Conservation (phyloP, 305 asterid species). For the Solanum aculeatissimum region DNA sequence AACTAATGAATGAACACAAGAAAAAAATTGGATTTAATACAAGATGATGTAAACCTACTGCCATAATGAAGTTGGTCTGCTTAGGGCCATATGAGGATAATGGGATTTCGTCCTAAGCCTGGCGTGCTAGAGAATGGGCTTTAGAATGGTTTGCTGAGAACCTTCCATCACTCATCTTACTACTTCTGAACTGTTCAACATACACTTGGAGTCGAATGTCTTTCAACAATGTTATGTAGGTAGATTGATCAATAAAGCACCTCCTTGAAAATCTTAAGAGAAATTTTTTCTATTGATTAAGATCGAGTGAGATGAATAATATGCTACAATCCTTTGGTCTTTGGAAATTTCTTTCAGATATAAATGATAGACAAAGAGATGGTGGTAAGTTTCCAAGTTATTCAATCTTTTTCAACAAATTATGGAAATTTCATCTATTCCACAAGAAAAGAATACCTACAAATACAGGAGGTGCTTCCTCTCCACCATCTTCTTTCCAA, state of each 20-base stretch:
- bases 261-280: background rate
- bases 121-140: background rate
- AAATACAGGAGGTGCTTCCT: constrained; percentile 99
- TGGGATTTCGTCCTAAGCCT: background rate
- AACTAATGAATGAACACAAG: background rate
- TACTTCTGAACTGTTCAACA: background rate
- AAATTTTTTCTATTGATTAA: background rate
- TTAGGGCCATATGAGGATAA: background rate
- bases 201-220: background rate
- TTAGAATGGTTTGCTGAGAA: background rate
- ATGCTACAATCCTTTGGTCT: background rate
- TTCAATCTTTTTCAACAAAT: background rate
- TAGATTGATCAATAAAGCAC: background rate
- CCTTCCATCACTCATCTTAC: background rate
- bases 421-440: background rate
- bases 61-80: background rate
- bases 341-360: background rate
- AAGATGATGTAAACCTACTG: background rate
- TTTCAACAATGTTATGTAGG: background rate
- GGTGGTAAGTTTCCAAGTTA: background rate
- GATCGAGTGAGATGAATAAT: background rate
- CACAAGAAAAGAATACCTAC: constrained; percentile 52
- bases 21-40: background rate
- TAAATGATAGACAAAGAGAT: background rate
- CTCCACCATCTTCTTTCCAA: constrained; percentile 96